A percentile compares a stretch with the other conserved stretches of the same genome.
Conservation (phyloP, 2,329 filamentous ascomycete genomes). For the Microcyclospora pomicola region DNA sequence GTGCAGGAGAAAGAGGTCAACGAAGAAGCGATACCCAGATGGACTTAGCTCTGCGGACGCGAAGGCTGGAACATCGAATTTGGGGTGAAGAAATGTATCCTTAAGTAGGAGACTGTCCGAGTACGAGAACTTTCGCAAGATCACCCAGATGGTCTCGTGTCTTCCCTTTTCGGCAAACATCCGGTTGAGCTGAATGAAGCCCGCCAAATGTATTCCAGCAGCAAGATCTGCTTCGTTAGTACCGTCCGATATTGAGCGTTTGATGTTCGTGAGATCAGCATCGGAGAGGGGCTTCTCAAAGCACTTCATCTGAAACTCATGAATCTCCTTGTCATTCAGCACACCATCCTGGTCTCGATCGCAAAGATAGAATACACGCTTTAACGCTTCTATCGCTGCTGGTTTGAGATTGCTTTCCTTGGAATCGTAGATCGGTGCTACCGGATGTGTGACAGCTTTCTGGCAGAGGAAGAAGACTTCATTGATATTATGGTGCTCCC, state of each 20-base stretch:
- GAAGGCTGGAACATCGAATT: conserved; percentile 84
- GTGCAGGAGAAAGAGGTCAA: conserved; percentile 86
- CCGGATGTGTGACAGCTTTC: conserved; percentile 93
- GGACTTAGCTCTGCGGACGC: conserved; percentile 90
- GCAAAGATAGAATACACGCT: conserved; percentile 85
- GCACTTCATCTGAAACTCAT: conserved; percentile 78
- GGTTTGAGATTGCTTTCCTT: conserved; percentile 82
- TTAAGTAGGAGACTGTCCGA: conserved; percentile 88
- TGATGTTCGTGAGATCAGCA: conserved; percentile 82
- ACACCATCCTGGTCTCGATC: conserved; percentile 94
- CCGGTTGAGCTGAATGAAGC: conserved; percentile 84
- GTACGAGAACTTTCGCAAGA: conserved; percentile 86
- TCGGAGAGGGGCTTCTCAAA: conserved; percentile 75
- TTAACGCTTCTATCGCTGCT: conserved; percentile 71
- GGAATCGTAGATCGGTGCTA: conserved; percentile 90
- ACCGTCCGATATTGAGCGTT: conserved; percentile 55
- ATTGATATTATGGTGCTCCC: conserved; percentile 86
- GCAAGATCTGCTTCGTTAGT: conserved; percentile 29
- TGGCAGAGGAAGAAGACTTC: conserved; percentile 94
- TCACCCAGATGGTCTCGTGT: conserved; percentile 97
- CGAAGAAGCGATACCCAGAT: conserved; percentile 90
- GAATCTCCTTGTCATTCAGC: conserved; percentile 78
- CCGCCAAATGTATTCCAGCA: conserved; percentile 64
- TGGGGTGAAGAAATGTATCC: conserved; percentile 81
- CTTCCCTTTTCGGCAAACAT: conserved; percentile 94